A percentile compares a stretch with the other conserved stretches of the same genome.
These are phyloP conservation scores for Karstenula rhodostoma DNA, from an alignment of 2,329 filamentous ascomycete genomes.

Conservation along the genomic window DNA sequence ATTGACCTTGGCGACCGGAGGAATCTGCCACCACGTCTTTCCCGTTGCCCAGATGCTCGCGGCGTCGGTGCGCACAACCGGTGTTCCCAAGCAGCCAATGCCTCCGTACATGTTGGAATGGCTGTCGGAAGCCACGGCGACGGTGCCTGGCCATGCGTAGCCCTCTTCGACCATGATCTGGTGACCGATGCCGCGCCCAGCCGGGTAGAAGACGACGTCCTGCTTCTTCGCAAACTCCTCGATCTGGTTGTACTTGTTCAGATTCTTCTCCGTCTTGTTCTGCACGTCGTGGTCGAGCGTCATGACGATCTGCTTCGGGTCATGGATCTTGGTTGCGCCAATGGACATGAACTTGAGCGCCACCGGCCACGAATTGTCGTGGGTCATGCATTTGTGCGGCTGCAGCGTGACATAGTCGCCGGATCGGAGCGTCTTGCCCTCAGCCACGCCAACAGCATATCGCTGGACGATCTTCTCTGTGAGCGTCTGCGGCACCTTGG, in stretches of 20 bases:
- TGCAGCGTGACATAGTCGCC: constrained; percentile 85
- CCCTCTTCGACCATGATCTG: constrained; percentile 91
- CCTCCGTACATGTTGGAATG: constrained; percentile 88
- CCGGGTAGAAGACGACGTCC: constrained; percentile 78
- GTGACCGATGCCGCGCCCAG: constrained; percentile 84
- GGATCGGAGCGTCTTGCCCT: constrained; percentile 76
- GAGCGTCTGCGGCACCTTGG: constrained; percentile 73
- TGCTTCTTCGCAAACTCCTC: constrained; percentile 82
- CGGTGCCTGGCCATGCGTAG: constrained; percentile 83
- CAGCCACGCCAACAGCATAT: constrained; percentile 77
- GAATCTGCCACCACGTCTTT: constrained; percentile 87
- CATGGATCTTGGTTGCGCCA: constrained; percentile 75
- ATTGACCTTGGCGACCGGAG: constrained; percentile 81
- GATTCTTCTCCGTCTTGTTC: constrained; percentile 78
- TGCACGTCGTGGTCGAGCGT: constrained; percentile 90
- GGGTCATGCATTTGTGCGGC: constrained; percentile 81
- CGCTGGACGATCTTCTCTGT: constrained; percentile 93
- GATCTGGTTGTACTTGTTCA: constrained; percentile 84
- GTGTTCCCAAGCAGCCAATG: constrained; percentile 77
- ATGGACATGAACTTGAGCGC: constrained; percentile 83
- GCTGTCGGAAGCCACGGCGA: constrained; percentile 79
- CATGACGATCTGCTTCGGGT: constrained; percentile 79
- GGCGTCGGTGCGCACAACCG: constrained; percentile 87
- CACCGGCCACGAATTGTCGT: constrained; percentile 83
- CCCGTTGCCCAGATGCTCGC: constrained; percentile 86